Conservation (phyloP, 768 basidiomycete species). For the Boletus reticuloceps region DNA sequence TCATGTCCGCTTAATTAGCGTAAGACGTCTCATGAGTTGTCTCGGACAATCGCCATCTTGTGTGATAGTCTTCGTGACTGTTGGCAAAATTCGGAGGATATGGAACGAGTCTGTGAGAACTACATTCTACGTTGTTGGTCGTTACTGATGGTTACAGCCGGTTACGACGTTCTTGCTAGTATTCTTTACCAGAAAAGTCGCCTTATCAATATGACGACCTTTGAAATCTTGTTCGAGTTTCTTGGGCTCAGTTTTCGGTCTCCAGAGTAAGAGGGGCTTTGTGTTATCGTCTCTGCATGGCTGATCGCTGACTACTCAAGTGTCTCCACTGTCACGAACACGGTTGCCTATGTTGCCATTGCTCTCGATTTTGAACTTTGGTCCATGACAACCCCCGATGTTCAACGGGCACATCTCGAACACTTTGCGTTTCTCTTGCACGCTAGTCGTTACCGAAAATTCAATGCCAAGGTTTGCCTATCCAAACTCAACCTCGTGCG, state of each 20-base stretch:
- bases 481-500: constrained; percentile 69
- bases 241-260: constrained; percentile 80
- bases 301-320: constrained; percentile 37
- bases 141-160: constrained; percentile 47
- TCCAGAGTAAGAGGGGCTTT: constrained; percentile 59
- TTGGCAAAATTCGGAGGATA: constrained; percentile 95
- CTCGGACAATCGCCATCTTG: constrained; percentile 66
- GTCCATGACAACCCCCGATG: constrained; percentile 65
- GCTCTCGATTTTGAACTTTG: constrained; percentile 92
- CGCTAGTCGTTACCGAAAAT: constrained; percentile 69
- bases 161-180: constrained; percentile 82
- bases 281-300: neutral
- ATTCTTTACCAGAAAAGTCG: constrained; percentile 69
- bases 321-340: constrained; percentile 78
- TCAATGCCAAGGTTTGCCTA: constrained; percentile 75
- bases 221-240: constrained; percentile 83
- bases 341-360: constrained; percentile 76
- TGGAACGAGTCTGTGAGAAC: constrained; percentile 78
- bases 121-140: neutral
- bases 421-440: constrained; percentile 77
- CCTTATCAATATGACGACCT: constrained; percentile 75
- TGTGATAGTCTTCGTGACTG: constrained; percentile 76
- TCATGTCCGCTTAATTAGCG: neutral
- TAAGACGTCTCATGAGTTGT: constrained; percentile 76
- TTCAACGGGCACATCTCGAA: constrained; percentile 77